A percentile compares a stretch with the other conserved stretches of the same genome.
phyloP scores from a whole-genome alignment of 768 basidiomycete species.

The Porphyrellus cyaneotinctus region DNA sequence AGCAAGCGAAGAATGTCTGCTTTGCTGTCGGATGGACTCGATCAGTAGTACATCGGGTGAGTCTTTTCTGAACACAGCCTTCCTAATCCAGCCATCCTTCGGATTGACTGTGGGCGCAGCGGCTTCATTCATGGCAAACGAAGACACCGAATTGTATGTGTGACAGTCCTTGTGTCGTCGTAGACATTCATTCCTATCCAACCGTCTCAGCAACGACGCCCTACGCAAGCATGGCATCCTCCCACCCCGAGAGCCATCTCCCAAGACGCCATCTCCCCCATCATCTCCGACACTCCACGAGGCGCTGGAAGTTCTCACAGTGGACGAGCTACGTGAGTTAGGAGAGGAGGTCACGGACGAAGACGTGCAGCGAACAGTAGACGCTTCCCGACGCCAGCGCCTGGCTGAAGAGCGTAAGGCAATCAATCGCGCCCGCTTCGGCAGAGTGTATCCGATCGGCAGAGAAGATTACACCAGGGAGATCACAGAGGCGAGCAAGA shows the following conservation, averaged over 20 bases:
- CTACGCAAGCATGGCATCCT: slow-evolving; percentile 91
- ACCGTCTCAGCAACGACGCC: slow-evolving; percentile 72
- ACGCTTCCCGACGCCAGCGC: slow-evolving; percentile 59
- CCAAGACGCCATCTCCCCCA: slow-evolving; percentile 77
- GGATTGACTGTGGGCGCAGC: slow-evolving; percentile 11
- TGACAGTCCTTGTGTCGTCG: neutral
- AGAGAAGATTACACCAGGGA: slow-evolving; percentile 93
- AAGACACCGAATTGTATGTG: slow-evolving; percentile 95
- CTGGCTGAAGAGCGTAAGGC: slow-evolving; percentile 58
- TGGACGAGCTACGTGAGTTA: slow-evolving; percentile 61
- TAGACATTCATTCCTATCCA: neutral
- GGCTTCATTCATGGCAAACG: slow-evolving; percentile 51
- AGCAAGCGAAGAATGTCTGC: slow-evolving; percentile 16
- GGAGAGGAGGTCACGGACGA: slow-evolving; percentile 73
- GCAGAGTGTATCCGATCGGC: slow-evolving; percentile 81
- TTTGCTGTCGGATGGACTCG: slow-evolving; percentile 13
- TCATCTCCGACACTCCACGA: slow-evolving; percentile 70
- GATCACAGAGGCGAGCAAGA: slow-evolving; percentile 87
- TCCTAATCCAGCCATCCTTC: slow-evolving; percentile 20
- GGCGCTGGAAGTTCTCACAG: slow-evolving; percentile 58
- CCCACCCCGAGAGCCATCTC: slow-evolving; percentile 65
- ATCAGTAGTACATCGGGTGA: slow-evolving; percentile 22
- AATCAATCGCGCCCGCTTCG: slow-evolving; percentile 67
- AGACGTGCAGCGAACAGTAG: slow-evolving; percentile 70
- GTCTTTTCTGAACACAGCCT: slow-evolving; percentile 31